These are phyloP conservation scores for Chrysoporthe puriensis DNA, from an alignment of 2,329 filamentous ascomycete genomes.

Conservation along the genomic window DNA sequence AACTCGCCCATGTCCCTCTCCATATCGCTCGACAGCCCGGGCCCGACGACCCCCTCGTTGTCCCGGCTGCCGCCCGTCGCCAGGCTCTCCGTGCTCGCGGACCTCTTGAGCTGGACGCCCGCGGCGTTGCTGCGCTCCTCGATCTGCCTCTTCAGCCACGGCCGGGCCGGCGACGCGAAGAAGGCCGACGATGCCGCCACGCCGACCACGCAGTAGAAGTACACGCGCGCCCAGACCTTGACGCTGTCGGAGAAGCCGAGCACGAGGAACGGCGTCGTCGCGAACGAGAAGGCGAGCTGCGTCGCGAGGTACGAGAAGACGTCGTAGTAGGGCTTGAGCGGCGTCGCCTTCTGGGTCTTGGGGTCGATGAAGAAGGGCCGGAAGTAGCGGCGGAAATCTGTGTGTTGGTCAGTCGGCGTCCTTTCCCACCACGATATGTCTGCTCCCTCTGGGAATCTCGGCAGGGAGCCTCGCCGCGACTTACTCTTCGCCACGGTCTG, in stretches of 20 bases:
- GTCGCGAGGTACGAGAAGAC: slow-evolving; percentile 74
- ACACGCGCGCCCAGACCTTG: slow-evolving; percentile 79
- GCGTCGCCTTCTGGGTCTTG: slow-evolving; percentile 68
- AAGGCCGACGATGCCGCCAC: slow-evolving; percentile 69
- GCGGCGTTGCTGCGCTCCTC: slow-evolving; percentile 59
- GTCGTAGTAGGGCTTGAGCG: slow-evolving; percentile 86
- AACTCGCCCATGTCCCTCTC: slow-evolving; percentile 77
- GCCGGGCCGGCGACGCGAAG: slow-evolving; percentile 80
- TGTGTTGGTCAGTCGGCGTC: slow-evolving; percentile 26
- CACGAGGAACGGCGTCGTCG: slow-evolving; percentile 82
- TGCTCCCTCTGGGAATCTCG: background rate
- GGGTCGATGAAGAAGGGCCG: slow-evolving; percentile 92
- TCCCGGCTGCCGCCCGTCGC: slow-evolving; percentile 37
- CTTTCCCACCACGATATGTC: slow-evolving; percentile 4
- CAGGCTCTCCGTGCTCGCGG: slow-evolving; percentile 60
- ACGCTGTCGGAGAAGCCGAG: slow-evolving; percentile 73
- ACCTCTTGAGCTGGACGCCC: slow-evolving; percentile 40
- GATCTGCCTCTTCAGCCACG: slow-evolving; percentile 57
- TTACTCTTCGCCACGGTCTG: slow-evolving; percentile 94
- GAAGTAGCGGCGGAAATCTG: slow-evolving; percentile 86
- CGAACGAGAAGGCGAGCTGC: slow-evolving; percentile 82
- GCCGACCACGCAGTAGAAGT: slow-evolving; percentile 81
- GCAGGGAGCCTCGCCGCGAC: slow-evolving; percentile 38
- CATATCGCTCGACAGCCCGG: slow-evolving; percentile 81
- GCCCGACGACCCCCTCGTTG: slow-evolving; percentile 70